A percentile compares a stretch with the other conserved stretches of the same genome.
These are phyloP conservation scores for Pyrenophora graminea DNA, from an alignment of 2,329 filamentous ascomycete genomes.

Conservation along the genomic window DNA sequence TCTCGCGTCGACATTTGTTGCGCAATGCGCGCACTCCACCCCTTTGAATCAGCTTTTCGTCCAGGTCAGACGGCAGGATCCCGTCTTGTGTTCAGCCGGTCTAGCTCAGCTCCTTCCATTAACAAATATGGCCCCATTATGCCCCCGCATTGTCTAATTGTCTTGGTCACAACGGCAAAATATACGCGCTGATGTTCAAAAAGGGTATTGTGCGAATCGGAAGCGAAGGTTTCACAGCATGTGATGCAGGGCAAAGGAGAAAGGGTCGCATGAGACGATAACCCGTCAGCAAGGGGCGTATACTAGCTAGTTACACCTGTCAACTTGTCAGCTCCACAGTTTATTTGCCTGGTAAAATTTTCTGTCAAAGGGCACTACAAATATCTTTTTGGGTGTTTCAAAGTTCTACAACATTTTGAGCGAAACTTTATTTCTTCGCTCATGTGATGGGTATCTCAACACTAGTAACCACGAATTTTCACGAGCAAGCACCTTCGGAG, in stretches of 20 bases:
- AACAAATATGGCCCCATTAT: not conserved
- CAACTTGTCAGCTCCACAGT: conserved; percentile 4
- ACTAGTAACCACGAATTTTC: too few species aligned
- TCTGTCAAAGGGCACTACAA: not conserved
- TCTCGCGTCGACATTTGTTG: not conserved
- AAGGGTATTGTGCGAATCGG: conserved; percentile 7
- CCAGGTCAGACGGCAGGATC: too few species aligned
- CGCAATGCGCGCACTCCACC: not conserved
- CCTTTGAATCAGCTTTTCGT: not conserved
- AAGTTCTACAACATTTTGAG: too few species aligned
- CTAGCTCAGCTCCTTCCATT: not conserved
- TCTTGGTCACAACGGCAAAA: conserved; percentile 25
- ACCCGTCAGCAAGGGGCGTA: conserved; percentile 3
- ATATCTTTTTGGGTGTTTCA: too few species aligned
- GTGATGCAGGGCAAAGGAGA: conserved; percentile 18
- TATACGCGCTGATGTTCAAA: conserved; percentile 5
- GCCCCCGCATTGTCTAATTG: not conserved
- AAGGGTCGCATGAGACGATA: conserved; percentile 22
- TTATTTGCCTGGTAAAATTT: too few species aligned
- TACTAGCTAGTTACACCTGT: conserved; percentile 3
- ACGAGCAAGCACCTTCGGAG: too few species aligned
- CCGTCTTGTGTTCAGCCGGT: too few species aligned
- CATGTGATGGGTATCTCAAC: too few species aligned
- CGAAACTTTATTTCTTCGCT: too few species aligned
- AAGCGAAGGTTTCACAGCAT: conserved; percentile 16